Evolutionary conservation across 2,329 filamentous ascomycete species (phyloP).

Genomic region (Fusarium citri): DNA sequence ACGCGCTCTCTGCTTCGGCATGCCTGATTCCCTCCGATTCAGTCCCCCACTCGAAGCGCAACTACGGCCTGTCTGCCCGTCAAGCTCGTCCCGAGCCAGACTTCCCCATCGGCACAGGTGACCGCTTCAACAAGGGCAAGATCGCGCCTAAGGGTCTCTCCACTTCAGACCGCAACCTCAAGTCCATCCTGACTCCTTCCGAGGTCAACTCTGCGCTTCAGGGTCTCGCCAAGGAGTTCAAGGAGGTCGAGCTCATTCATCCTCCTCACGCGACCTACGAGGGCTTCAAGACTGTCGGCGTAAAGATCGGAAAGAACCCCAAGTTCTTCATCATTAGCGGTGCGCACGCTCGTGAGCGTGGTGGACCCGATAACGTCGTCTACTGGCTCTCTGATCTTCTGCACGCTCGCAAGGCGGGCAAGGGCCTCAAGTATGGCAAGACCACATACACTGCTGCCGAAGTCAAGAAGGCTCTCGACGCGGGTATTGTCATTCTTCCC

Average conservation of each 20-base stretch:
- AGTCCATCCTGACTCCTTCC: slow-evolving; percentile 57
- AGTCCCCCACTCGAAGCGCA: slow-evolving; percentile 30
- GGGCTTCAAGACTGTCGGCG: slow-evolving; percentile 54
- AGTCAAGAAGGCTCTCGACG: slow-evolving; percentile 62
- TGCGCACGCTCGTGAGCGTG: slow-evolving; percentile 69
- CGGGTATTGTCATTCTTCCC: slow-evolving; percentile 65
- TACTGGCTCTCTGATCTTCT: slow-evolving; percentile 70
- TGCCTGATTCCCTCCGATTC: slow-evolving; percentile 56
- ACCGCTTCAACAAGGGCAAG: slow-evolving; percentile 56
- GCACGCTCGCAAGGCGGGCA: slow-evolving; percentile 60
- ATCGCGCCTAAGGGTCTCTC: slow-evolving; percentile 50
- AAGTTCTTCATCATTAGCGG: slow-evolving; percentile 64
- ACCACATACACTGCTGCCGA: slow-evolving; percentile 64
- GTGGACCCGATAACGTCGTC: slow-evolving; percentile 65
- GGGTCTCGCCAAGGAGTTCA: slow-evolving; percentile 55
- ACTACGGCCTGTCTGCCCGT: slow-evolving; percentile 15
- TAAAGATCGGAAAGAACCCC: slow-evolving; percentile 59
- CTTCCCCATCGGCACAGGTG: slow-evolving; percentile 56
- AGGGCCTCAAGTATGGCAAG: slow-evolving; percentile 63
- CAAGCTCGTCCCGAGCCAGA: slow-evolving; percentile 43
- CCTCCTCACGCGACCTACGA: slow-evolving; percentile 59
- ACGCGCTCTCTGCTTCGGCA: slow-evolving; percentile 43
- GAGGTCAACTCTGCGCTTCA: slow-evolving; percentile 60
- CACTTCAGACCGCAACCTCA: slow-evolving; percentile 51
- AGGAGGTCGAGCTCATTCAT: slow-evolving; percentile 54